Evolutionary conservation across 2,329 filamentous ascomycete genomes (phyloP).

Genomic region (Metarhizium guizhouense): DNA sequence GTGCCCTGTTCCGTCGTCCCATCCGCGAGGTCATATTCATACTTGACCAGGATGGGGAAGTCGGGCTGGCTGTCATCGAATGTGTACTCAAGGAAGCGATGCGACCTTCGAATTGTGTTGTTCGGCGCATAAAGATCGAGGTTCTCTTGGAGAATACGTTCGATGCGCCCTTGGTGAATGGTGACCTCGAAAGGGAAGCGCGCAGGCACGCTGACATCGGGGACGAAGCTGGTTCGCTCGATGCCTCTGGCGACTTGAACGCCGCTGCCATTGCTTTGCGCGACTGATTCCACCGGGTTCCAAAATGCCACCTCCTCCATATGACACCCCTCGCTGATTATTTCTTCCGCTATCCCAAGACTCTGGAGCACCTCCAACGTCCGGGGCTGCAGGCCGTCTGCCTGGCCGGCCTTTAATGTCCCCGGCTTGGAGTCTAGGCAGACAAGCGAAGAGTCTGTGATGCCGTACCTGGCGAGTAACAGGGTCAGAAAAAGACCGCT

Average conservation of each 20-base stretch:
- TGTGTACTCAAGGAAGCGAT: not conserved
- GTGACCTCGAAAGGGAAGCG: not conserved
- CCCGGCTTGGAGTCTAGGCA: not conserved
- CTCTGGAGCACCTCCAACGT: not conserved
- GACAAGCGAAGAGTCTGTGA: not conserved
- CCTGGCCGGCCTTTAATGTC: not conserved
- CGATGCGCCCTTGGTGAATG: not conserved
- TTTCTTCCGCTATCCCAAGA: not conserved
- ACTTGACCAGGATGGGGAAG: not conserved
- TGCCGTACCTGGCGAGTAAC: not conserved
- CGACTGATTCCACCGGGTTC: not conserved
- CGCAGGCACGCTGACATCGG: not conserved
- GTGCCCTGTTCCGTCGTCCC: not conserved
- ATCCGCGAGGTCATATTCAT: not conserved
- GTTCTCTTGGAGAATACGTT: not conserved
- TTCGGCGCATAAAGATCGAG: not conserved
- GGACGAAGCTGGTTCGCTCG: not conserved
- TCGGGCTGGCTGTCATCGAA: not conserved
- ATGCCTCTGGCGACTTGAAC: not conserved
- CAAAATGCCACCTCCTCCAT: not conserved
- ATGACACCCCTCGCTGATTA: not conserved
- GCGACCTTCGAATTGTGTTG: not conserved
- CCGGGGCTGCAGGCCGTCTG: not conserved
- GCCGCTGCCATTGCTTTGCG: not conserved
- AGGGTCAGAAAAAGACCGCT: not conserved